phyloP scores from a whole-genome alignment of 2,329 filamentous ascomycete genomes.

The Neodidymelliopsis sp. region DNA sequence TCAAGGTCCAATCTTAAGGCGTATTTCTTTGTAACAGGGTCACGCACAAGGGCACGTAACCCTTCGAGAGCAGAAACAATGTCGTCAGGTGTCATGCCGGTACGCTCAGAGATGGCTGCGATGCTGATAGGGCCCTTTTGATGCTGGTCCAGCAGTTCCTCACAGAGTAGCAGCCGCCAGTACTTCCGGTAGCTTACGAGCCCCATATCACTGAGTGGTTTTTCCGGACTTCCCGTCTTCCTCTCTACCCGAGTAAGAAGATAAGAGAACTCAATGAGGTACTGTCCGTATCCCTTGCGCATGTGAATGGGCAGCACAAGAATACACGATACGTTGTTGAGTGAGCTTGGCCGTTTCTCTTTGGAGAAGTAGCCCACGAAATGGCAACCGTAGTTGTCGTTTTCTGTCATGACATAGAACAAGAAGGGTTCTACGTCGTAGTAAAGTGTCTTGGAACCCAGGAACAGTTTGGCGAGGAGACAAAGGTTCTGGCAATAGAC shows the following conservation, averaged over 20 bases:
- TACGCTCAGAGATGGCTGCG: conserved; percentile 79
- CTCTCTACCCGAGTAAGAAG: conserved; percentile 90
- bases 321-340: conserved; percentile 98
- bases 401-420: conserved; percentile 97
- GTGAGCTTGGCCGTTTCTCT: conserved; percentile 91
- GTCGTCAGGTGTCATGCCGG: conserved; percentile 95
- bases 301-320: conserved; percentile 95
- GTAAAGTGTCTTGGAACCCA: conserved; percentile 98
- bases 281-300: conserved; percentile 94
- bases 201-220: conserved; percentile 97
- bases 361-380: conserved; percentile 99
- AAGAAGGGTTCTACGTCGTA: conserved; percentile 97
- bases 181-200: conserved; percentile 97
- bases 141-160: conserved; percentile 76
- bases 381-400: conserved; percentile 89
- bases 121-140: conserved; percentile 63
- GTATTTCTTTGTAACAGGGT: conserved; percentile 87
- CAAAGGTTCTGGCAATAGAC: conserved; percentile 99
- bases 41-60: conserved; percentile 84
- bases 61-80: conserved; percentile 94
- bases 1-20: conserved; percentile 85
- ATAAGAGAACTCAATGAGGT: conserved; percentile 98
- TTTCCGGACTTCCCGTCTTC: conserved; percentile 95
- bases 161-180: conserved; percentile 89
- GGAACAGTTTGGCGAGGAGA: conserved; percentile 91